Percentiles rank a stretch among this genome's conserved stretches.
Conservation (phyloP, 257 asterid genomes). For the Nicotiana benthamiana region DNA sequence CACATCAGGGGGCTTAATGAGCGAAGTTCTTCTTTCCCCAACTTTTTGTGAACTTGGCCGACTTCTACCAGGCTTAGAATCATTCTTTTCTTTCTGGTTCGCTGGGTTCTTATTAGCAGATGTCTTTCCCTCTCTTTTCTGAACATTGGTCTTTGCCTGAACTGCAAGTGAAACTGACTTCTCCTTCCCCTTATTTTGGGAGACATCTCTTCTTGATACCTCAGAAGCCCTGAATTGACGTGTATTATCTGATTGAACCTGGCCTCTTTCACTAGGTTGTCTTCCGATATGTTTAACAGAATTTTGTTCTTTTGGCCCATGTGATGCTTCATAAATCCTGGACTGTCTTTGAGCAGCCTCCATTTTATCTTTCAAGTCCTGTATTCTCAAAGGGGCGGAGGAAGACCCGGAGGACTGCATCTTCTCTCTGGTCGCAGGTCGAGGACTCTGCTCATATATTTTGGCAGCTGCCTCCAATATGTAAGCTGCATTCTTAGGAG, state of each 20-base stretch:
- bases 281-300: slow-evolving; percentile 34
- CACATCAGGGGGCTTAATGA: slow-evolving; percentile 47
- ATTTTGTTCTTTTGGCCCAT: slow-evolving; percentile 38
- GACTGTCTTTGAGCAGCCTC: slow-evolving; percentile 57
- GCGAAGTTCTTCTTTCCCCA: slow-evolving; percentile 39
- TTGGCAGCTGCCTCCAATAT: slow-evolving; percentile 83
- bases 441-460: slow-evolving; percentile 87
- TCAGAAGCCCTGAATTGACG: slow-evolving; percentile 36
- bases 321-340: slow-evolving; percentile 29
- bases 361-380: slow-evolving; percentile 54
- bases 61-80: slow-evolving; percentile 34
- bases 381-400: slow-evolving; percentile 57
- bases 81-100: slow-evolving; percentile 47
- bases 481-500: slow-evolving; percentile 81
- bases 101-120: slow-evolving; percentile 38
- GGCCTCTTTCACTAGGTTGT: slow-evolving; percentile 35
- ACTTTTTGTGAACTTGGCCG: slow-evolving; percentile 36
- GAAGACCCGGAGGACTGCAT: slow-evolving; percentile 51
- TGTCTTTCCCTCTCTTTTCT: slow-evolving; percentile 44
- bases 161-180: slow-evolving; percentile 45
- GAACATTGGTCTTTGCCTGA: slow-evolving; percentile 50
- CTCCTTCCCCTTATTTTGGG: slow-evolving; percentile 54
- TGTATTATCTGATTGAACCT: slow-evolving; percentile 34
- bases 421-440: slow-evolving; percentile 44
- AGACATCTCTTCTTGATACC: slow-evolving; percentile 39